A percentile compares a stretch with the other conserved stretches of the same genome.
Conservation (phyloP, 495 filamentous ascomycete genomes). For the Coniosporium apollinis region DNA sequence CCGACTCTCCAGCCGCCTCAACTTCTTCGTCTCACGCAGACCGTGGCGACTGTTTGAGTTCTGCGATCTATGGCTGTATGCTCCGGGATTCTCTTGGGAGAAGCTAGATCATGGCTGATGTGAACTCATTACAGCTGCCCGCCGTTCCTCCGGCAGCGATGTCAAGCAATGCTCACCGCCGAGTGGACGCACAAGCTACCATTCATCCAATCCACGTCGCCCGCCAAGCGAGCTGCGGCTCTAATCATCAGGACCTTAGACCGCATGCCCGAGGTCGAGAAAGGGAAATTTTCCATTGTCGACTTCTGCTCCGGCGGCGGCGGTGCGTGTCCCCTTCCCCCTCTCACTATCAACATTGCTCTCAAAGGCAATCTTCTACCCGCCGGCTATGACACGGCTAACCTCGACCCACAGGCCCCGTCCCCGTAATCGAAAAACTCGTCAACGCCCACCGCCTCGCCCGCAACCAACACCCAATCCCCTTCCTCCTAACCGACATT, state of each 20-base stretch:
- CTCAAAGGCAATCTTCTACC: neutral
- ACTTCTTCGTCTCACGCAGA: constrained; percentile 6
- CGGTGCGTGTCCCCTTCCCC: constrained; percentile 27
- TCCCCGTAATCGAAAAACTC: constrained; percentile 15
- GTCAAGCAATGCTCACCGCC: constrained; percentile 17
- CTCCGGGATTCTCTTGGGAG: neutral
- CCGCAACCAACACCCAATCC: constrained; percentile 22
- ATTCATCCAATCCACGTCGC: constrained; percentile 13
- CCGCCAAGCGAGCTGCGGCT: constrained; percentile 14
- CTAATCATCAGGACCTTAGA: constrained; percentile 10
- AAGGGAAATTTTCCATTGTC: constrained; percentile 25
- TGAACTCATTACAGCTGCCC: constrained; percentile 4
- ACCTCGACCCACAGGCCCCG: constrained; percentile 4
- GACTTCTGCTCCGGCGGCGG: constrained; percentile 64
- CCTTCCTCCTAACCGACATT: constrained; percentile 54
- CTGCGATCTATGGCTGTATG: constrained; percentile 6
- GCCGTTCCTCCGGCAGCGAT: constrained; percentile 5
- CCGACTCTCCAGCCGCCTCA: constrained; percentile 2
- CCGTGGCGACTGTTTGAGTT: constrained; percentile 11
- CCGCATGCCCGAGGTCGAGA: constrained; percentile 2
- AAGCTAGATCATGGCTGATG: neutral
- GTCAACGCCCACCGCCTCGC: constrained; percentile 14
- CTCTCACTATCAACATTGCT: neutral
- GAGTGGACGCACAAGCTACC: constrained; percentile 21
- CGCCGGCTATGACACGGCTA: constrained; percentile 10